phyloP scores from a whole-genome alignment of 2,329 filamentous ascomycete species.

The Seiridium cupressi region DNA sequence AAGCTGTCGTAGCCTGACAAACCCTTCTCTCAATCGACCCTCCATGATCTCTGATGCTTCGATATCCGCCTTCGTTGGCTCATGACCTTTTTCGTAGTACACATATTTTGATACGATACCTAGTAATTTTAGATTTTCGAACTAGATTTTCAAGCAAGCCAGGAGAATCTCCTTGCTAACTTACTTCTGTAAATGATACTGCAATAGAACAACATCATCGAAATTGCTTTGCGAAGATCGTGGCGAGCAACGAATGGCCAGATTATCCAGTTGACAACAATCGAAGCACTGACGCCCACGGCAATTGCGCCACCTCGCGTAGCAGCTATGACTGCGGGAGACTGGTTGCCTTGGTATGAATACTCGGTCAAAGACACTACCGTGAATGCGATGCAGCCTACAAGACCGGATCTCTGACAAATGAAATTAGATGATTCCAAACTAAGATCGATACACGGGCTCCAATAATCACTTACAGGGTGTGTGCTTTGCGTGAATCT shows the following conservation, averaged over 20 bases:
- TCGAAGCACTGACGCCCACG: conserved; percentile 50
- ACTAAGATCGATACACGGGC: no score
- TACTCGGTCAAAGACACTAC: conserved; percentile 48
- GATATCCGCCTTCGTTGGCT: conserved; percentile 50
- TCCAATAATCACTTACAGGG: conserved; percentile 34
- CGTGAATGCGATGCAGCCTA: conserved; percentile 56
- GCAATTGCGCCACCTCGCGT: conserved; percentile 50
- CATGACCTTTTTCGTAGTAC: conserved; percentile 54
- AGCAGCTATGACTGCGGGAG: conserved; percentile 39
- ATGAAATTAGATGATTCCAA: neutral
- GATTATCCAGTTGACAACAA: conserved; percentile 57
- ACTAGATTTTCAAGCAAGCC: neutral
- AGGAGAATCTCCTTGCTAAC: conserved; percentile 23
- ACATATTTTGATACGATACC: conserved; percentile 55
- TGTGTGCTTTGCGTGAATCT: conserved; percentile 54
- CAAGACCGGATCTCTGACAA: conserved; percentile 51
- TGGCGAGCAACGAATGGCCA: conserved; percentile 63
- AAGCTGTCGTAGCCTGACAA: conserved; percentile 55
- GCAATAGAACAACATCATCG: conserved; percentile 56
- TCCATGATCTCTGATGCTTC: conserved; percentile 56
- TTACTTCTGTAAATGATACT: conserved; percentile 56
- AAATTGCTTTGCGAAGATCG: conserved; percentile 53
- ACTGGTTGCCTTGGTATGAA: conserved; percentile 27
- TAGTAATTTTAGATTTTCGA: conserved; percentile 14
- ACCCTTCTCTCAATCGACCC: conserved; percentile 58